Conservation (phyloP, 371 early-diverging fungal genomes). For the Zancudomyces culisetae region DNA sequence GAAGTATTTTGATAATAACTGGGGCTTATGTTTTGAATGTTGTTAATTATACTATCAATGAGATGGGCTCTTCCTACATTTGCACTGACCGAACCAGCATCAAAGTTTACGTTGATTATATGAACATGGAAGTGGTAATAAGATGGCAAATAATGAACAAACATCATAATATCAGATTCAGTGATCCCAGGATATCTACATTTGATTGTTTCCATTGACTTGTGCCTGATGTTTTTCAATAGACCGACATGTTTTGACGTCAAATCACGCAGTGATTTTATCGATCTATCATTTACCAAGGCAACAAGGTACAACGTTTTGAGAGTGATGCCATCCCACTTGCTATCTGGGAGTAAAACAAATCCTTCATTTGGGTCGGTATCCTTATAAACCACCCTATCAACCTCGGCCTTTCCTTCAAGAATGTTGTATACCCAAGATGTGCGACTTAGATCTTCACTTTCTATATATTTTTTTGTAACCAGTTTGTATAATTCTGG, state of each 20-base stretch:
- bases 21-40: conserved; percentile 29
- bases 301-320: conserved; percentile 48
- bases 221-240: conserved; percentile 35
- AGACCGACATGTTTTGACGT: conserved; percentile 32
- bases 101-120: conserved; percentile 41
- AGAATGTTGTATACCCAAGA: conserved; percentile 70
- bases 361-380: conserved; percentile 45
- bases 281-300: conserved; percentile 30
- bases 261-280: conserved; percentile 47
- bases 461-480: conserved; percentile 35
- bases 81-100: conserved; percentile 34
- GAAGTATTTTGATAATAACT: conserved; percentile 36
- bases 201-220: conserved; percentile 25
- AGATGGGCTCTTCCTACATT: conserved; percentile 52
- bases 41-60: conserved; percentile 49
- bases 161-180: conserved; percentile 39
- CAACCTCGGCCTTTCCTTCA: conserved; percentile 38
- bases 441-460: conserved; percentile 34
- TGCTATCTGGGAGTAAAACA: conserved; percentile 54
- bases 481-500: conserved; percentile 8
- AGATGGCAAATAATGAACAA: conserved; percentile 69
- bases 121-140: conserved; percentile 75
- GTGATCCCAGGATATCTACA: conserved; percentile 23
- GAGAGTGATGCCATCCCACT: conserved; percentile 45
- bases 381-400: conserved; percentile 30